A percentile compares a stretch with the other conserved stretches of the same genome.
Conservation (phyloP, 1,284 basidiomycete species). For the Ustilago xerochloae region DNA sequence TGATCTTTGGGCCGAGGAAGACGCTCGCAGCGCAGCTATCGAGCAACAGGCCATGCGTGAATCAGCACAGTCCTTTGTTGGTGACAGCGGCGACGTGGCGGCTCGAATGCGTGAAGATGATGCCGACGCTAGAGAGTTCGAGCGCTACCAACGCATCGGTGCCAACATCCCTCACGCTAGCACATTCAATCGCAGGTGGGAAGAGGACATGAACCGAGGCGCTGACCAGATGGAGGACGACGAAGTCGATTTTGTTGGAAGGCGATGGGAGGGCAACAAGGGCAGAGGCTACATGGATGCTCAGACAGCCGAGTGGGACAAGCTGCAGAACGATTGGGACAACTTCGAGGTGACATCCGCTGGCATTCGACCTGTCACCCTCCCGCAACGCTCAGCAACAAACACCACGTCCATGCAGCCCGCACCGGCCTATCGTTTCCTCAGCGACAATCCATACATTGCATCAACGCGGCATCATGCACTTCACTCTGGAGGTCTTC, state of each 20-base stretch:
- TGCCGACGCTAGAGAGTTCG: constrained; percentile 57
- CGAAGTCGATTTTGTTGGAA: constrained; percentile 68
- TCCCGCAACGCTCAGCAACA: constrained; percentile 10
- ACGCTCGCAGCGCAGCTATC: constrained; percentile 50
- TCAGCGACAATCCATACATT: constrained; percentile 63
- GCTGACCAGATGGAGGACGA: constrained; percentile 55
- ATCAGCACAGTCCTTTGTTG: constrained; percentile 48
- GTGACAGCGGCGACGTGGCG: constrained; percentile 60
- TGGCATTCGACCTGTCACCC: constrained; percentile 48
- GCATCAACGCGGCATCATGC: constrained; percentile 49
- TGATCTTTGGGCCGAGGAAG: constrained; percentile 66
- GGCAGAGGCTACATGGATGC: constrained; percentile 53
- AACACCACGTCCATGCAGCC: constrained; percentile 20
- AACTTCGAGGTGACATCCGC: constrained; percentile 51
- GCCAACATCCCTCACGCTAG: constrained; percentile 49
- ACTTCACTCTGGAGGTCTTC: constrained; percentile 28
- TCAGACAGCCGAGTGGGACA: constrained; percentile 73
- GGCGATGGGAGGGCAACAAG: constrained; percentile 53
- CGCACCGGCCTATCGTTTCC: constrained; percentile 60
- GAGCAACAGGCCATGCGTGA: constrained; percentile 32
- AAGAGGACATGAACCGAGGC: constrained; percentile 45
- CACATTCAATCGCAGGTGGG: constrained; percentile 47
- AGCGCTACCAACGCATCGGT: constrained; percentile 54
- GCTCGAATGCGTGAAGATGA: constrained; percentile 64
- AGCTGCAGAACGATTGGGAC: constrained; percentile 86